phyloP scores from a whole-genome alignment of 73 alveolate genomes.

The Uronychia binucleata region DNA sequence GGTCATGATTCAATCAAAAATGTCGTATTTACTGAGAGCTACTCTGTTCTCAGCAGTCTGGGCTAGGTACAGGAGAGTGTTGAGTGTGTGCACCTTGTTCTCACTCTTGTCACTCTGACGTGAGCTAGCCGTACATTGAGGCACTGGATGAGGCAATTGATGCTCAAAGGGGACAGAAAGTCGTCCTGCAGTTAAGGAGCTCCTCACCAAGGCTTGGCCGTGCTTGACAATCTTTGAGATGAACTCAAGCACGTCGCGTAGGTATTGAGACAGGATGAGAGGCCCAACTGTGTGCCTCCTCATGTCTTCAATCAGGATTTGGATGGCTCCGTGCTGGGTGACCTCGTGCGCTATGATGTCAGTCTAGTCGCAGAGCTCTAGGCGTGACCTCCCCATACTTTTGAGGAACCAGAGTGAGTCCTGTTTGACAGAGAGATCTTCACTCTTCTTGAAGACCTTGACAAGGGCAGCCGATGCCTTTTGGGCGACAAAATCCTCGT shows the following conservation, averaged over 20 bases:
- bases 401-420: slow-evolving; percentile 39
- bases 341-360: slow-evolving; percentile 44
- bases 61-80: slow-evolving; percentile 46
- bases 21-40: slow-evolving; percentile 46
- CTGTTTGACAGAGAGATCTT: slow-evolving; percentile 28
- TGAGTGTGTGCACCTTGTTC: slow-evolving; percentile 41
- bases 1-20: slow-evolving; percentile 45
- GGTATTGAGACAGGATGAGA: slow-evolving; percentile 28
- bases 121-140: slow-evolving; percentile 15
- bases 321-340: slow-evolving; percentile 46
- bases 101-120: slow-evolving; percentile 41
- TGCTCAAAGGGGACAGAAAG: slow-evolving; percentile 41
- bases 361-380: slow-evolving; percentile 37
- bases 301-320: slow-evolving; percentile 51
- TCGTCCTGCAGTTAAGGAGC: slow-evolving; percentile 17
- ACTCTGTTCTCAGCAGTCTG: slow-evolving; percentile 34
- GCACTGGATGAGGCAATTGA: slow-evolving; percentile 41
- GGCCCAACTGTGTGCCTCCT: slow-evolving; percentile 47
- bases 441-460: slow-evolving; percentile 25
- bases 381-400: neutral
- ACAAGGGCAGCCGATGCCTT: slow-evolving; percentile 43
- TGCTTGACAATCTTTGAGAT: slow-evolving; percentile 49
- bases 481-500: slow-evolving; percentile 20
- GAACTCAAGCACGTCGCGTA: slow-evolving; percentile 42
- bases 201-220: slow-evolving; percentile 29